These are phyloP conservation scores for Nakaseomyces glabratus DNA, from an alignment of 1,139 yeast genomes.

Conservation along the genomic window DNA sequence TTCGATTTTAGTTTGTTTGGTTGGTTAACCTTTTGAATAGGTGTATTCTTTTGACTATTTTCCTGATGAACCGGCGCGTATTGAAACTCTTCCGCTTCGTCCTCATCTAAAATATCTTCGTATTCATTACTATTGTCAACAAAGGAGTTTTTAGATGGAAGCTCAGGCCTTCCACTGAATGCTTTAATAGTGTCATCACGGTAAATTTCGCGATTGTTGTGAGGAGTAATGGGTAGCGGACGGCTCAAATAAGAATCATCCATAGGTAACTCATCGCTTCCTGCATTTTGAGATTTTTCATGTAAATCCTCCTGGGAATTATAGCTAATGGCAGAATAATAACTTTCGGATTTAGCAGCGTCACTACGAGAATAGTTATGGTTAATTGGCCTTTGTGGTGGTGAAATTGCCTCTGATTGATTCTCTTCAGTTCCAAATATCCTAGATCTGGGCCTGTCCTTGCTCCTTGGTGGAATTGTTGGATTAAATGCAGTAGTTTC, in stretches of 20 bases:
- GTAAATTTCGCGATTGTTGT: neutral
- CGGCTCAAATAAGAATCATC: slow-evolving; percentile 15
- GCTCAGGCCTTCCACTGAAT: slow-evolving; percentile 7
- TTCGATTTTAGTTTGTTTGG: slow-evolving; percentile 6
- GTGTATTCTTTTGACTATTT: slow-evolving; percentile 7
- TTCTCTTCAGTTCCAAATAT: slow-evolving; percentile 21
- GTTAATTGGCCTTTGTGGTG: neutral
- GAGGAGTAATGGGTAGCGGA: slow-evolving; percentile 19
- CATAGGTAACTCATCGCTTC: slow-evolving; percentile 1
- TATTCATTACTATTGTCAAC: slow-evolving; percentile 12
- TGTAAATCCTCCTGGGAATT: slow-evolving; percentile 5
- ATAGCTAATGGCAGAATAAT: slow-evolving; percentile 18
- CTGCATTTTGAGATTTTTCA: neutral
- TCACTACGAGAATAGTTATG: neutral
- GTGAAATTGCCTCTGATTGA: slow-evolving; percentile 3
- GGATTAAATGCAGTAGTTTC: slow-evolving; percentile 22
- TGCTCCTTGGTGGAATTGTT: slow-evolving; percentile 28
- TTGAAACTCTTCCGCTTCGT: slow-evolving; percentile 8
- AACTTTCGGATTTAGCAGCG: slow-evolving; percentile 16
- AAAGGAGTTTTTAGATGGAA: slow-evolving; percentile 1
- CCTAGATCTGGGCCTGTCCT: slow-evolving; percentile 26
- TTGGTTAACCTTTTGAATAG: slow-evolving; percentile 5
- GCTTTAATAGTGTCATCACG: slow-evolving; percentile 9
- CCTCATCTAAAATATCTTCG: slow-evolving; percentile 12
- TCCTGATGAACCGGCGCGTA: slow-evolving; percentile 3